Percentiles rank a stretch among this genome's conserved stretches.
Conservation (phyloP, 106 monocot genomes). For the Acorus calamus region DNA sequence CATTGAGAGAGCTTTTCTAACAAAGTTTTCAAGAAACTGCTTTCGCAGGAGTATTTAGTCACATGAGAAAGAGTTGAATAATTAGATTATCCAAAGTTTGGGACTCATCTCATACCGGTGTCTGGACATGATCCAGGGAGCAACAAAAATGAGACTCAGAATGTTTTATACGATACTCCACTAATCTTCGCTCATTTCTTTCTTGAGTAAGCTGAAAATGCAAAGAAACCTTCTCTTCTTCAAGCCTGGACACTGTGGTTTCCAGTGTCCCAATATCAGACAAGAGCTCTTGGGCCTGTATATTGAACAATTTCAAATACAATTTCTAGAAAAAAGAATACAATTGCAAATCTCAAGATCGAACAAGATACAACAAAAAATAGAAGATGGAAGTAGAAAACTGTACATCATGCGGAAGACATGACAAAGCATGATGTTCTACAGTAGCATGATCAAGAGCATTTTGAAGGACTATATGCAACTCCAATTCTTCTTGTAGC, state of each 20-base stretch:
- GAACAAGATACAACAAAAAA: not conserved
- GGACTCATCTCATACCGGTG: constrained; percentile 12
- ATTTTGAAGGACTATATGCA: constrained; percentile 59
- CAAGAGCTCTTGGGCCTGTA: constrained; percentile 62
- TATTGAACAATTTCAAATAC: constrained; percentile 2
- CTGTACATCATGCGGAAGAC: constrained; percentile 50
- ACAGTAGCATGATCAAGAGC: constrained; percentile 52
- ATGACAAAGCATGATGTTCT: constrained; percentile 28
- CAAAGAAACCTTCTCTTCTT: constrained; percentile 63
- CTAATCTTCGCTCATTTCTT: constrained; percentile 78
- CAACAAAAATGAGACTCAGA: constrained; percentile 14
- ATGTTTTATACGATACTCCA: constrained; percentile 55
- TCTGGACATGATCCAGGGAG: constrained; percentile 7
- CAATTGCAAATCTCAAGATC: not conserved
- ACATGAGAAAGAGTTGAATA: too few relatives aligned
- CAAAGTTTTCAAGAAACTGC: too few relatives aligned
- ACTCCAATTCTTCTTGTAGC: constrained; percentile 46
- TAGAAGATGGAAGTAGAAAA: not conserved
- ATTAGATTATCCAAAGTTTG: too few relatives aligned
- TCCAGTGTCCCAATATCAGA: constrained; percentile 59
- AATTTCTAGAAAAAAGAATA: too few relatives aligned
- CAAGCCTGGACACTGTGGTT: constrained; percentile 41
- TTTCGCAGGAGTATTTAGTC: too few relatives aligned
- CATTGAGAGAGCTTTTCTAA: too few relatives aligned
- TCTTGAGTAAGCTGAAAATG: constrained; percentile 86